These are phyloP conservation scores for Aspergillus phoenicis DNA, from an alignment of 2,329 filamentous ascomycete genomes.

Conservation along the genomic window DNA sequence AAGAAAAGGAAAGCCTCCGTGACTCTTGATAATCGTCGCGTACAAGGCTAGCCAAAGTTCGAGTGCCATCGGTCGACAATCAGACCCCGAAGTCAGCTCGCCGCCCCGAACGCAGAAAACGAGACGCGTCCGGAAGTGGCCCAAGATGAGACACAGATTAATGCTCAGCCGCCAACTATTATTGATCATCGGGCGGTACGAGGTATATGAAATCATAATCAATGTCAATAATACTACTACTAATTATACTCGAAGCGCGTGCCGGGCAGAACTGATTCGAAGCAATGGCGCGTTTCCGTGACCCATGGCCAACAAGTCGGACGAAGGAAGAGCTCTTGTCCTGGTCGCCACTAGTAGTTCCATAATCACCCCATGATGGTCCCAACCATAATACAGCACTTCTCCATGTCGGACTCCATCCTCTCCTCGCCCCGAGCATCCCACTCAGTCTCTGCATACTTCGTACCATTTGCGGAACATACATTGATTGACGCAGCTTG, in stretches of 20 bases:
- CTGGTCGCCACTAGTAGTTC: neutral
- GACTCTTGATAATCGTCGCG: slow-evolving; percentile 2
- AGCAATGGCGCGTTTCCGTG: slow-evolving; percentile 5
- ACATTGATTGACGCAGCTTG: slow-evolving; percentile 2
- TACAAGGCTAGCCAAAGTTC: slow-evolving; percentile 1
- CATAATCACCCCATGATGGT: neutral
- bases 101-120: slow-evolving; percentile 12
- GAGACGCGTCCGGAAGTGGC: slow-evolving; percentile 13
- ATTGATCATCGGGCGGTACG: slow-evolving; percentile 4
- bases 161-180: slow-evolving; percentile 2
- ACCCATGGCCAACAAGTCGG: neutral
- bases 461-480: slow-evolving; percentile 6
- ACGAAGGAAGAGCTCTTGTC: neutral
- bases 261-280: neutral
- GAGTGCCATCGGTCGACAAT: slow-evolving; percentile 5
- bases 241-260: neutral
- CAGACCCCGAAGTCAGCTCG: slow-evolving; percentile 4
- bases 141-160: neutral
- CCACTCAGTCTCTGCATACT: neutral
- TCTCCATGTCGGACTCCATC: neutral
- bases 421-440: neutral
- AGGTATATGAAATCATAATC: slow-evolving; percentile 8
- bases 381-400: neutral
- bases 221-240: neutral
- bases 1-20: slow-evolving; percentile 6